These are phyloP conservation scores for Leccinum subfulvum DNA, from an alignment of 1,284 basidiomycete genomes.

Conservation along the genomic window DNA sequence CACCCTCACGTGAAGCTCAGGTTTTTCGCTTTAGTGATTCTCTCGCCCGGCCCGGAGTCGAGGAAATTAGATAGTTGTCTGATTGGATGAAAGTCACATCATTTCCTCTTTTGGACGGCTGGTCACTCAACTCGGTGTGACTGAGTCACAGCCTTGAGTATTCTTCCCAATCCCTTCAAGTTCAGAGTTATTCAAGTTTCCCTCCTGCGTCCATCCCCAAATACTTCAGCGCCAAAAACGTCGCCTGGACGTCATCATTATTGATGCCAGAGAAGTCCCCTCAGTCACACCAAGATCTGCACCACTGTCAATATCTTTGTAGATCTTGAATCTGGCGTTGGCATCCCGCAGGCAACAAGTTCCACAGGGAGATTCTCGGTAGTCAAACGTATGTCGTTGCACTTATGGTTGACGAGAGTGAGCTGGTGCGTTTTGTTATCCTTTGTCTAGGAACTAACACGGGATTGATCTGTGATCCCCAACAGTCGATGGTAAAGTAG, in stretches of 20 bases:
- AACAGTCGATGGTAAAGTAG: slow-evolving; percentile 38
- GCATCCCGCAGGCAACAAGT: slow-evolving; percentile 26
- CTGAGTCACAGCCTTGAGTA: too few species aligned
- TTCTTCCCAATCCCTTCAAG: too few species aligned
- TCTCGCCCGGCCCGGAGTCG: too few species aligned
- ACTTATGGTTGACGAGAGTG: slow-evolving; percentile 98
- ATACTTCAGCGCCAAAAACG: slow-evolving; percentile 3
- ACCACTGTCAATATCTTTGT: not conserved
- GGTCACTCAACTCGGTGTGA: too few species aligned
- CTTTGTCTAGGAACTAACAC: not conserved
- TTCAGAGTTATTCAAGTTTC: too few species aligned
- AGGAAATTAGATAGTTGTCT: too few species aligned
- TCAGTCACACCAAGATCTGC: not conserved
- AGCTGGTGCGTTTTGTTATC: slow-evolving; percentile 65
- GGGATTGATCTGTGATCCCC: not conserved
- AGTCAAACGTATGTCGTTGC: slow-evolving; percentile 89
- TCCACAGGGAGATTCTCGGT: slow-evolving; percentile 55
- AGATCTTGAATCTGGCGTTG: not conserved
- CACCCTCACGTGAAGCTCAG: too few species aligned
- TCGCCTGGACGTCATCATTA: slow-evolving; percentile 2
- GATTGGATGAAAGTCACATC: too few species aligned
- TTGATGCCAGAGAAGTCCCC: not conserved
- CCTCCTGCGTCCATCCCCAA: not conserved
- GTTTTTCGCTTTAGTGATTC: too few species aligned
- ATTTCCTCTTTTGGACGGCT: too few species aligned